phyloP scores from a whole-genome alignment of 495 filamentous ascomycete species.

The Podospora conica region DNA sequence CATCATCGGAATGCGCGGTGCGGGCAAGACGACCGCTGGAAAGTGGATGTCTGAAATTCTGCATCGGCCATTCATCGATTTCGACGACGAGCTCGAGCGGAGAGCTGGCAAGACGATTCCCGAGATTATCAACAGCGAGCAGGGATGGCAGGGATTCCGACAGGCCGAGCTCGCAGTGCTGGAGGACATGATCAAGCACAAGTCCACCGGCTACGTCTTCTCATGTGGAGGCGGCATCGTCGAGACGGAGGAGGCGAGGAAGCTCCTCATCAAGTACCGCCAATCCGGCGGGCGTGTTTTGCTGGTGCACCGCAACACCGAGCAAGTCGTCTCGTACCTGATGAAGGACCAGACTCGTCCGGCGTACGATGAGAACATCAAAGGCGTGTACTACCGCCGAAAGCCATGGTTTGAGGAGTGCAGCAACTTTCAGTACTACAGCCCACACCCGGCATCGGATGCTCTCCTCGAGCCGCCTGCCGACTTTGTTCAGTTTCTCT shows the following conservation, averaged over 20 bases:
- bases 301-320: slow-evolving; percentile 79
- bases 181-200: slow-evolving; percentile 62
- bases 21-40: slow-evolving; percentile 91
- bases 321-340: slow-evolving; percentile 83
- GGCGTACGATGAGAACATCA: slow-evolving; percentile 90
- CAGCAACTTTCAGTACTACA: slow-evolving; percentile 93
- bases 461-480: slow-evolving; percentile 56
- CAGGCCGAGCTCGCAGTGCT: slow-evolving; percentile 73
- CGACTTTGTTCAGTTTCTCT: slow-evolving; percentile 76
- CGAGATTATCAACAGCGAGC: slow-evolving; percentile 64
- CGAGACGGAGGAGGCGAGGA: slow-evolving; percentile 75
- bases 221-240: slow-evolving; percentile 93
- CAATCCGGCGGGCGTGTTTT: slow-evolving; percentile 81
- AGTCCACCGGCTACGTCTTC: slow-evolving; percentile 71
- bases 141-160: slow-evolving; percentile 87
- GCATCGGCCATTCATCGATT: slow-evolving; percentile 71
- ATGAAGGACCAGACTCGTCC: slow-evolving; percentile 85
- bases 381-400: slow-evolving; percentile 83
- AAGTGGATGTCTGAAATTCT: slow-evolving; percentile 72
- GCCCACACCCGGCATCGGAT: slow-evolving; percentile 56
- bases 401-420: slow-evolving; percentile 90
- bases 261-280: slow-evolving; percentile 67
- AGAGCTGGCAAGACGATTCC: slow-evolving; percentile 69
- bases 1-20: slow-evolving; percentile 96
- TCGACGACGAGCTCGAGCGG: slow-evolving; percentile 79